Evolutionary conservation across 2,329 filamentous ascomycete species (phyloP), one percentile per base, ranked within the genome.

Genomic region (Immersiporthe knoxdaviesiana): DNA sequence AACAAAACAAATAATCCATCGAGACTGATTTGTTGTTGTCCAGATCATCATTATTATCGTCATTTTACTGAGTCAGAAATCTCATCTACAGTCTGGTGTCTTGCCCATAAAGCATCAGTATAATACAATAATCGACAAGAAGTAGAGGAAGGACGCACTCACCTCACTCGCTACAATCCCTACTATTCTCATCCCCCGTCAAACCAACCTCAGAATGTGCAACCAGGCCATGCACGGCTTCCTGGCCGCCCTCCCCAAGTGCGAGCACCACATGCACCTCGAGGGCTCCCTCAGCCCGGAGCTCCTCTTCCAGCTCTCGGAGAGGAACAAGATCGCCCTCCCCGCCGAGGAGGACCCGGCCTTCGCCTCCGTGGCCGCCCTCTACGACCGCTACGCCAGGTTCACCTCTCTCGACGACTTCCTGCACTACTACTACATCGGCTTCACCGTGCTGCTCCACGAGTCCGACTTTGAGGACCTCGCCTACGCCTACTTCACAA

Each of bases 211-310:
- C 71, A 73, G 70, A 32, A 90, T 90, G 87, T 90, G 87, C 78
- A 81, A 86, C 74, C 80, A 81, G 47, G 74, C 80, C 18, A 78
- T 88, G 65, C 88, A 89, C 79, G 77, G 82, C 56, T 88, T 92
- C 77, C 84, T 94, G 50, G 79, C 81, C 65, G 84, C 84, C 41
- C 85, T 94, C 39, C 92, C 92, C 72, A 94, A 94, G 82, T 92
- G 90, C 80, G 92, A 95, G 78, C 92, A 94, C 76, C 92, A 94
- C 79, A 86, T 94, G 66, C 92, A 95, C 77, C 84, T 95, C 44
- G 92, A 94, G 79, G 92, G 92, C 67, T 90, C 90, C 16, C 84
- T 95, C 50, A 88, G 89, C 54, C 91, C 92, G 1, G 81, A 84
- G 67, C 83, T 93, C 52, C 87, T 94, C 71, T 94, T 94, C 81